Evolutionary conservation across 306 rosid genomes (phyloP).

Genomic region (peach (Prunus persica)): Prunus_persica_NCBIv2 NC_034016.1:4701501-4702000

Average conservation of each 20-base stretch:
- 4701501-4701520: constrained; percentile 15
- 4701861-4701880: too few relatives aligned
- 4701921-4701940: too few relatives aligned
- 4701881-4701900: too few relatives aligned
- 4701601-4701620: not conserved
- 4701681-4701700: not conserved
- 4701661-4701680: not conserved
- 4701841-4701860: too few relatives aligned
- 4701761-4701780: not conserved
- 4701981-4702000: too few relatives aligned
- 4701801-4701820: too few relatives aligned
- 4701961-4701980: too few relatives aligned
- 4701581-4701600: not conserved
- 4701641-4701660: not conserved
- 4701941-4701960: too few relatives aligned
- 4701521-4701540: not conserved
- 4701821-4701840: too few relatives aligned
- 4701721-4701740: not conserved
- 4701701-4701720: too few relatives aligned
- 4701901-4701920: too few relatives aligned
- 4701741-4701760: not conserved
- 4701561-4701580: not conserved
- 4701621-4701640: not conserved
- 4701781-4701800: too few relatives aligned
- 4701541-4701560: not conserved